Percentiles rank a stretch among this genome's conserved stretches.
Conservation (phyloP, 495 filamentous ascomycete genomes). For the Hyaloscypha hepaticicola region DNA sequence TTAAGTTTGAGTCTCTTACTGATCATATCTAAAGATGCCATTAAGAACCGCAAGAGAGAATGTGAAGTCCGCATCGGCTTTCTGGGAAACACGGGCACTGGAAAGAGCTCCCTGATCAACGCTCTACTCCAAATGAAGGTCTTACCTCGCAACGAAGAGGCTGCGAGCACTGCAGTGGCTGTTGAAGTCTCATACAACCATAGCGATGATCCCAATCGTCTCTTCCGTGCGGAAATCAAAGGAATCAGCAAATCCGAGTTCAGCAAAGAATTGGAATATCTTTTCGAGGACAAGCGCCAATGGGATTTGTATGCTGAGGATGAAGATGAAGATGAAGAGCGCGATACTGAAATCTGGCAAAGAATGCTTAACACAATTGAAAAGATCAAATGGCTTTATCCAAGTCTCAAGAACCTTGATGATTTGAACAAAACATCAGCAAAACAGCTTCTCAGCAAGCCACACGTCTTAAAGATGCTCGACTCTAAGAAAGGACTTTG, state of each 20-base stretch:
- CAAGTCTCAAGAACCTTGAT: conserved; percentile 47
- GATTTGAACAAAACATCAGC: conserved; percentile 41
- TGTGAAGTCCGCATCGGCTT: conserved; percentile 42
- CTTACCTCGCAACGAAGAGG: background rate
- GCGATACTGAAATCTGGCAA: conserved; percentile 37
- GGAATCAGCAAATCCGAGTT: conserved; percentile 58
- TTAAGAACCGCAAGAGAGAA: background rate
- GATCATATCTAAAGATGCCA: background rate
- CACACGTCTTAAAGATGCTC: background rate
- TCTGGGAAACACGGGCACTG: conserved; percentile 49
- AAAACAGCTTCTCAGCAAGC: conserved; percentile 40
- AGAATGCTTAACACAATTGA: conserved; percentile 48
- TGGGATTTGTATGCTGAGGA: conserved; percentile 40
- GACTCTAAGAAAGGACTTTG: background rate
- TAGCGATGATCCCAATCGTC: conserved; percentile 40
- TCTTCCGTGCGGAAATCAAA: conserved; percentile 60
- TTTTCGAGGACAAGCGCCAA: conserved; percentile 46
- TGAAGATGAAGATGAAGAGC: conserved; percentile 45
- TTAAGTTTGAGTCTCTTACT: background rate
- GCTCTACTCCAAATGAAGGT: conserved; percentile 34
- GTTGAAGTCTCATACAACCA: conserved; percentile 64
- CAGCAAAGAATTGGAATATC: conserved; percentile 52
- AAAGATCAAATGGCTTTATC: conserved; percentile 66
- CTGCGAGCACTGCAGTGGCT: conserved; percentile 65
- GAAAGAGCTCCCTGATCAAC: conserved; percentile 53